Conservation (phyloP, 2,329 filamentous ascomycete genomes). For the Pseudogymnoascus sp. region DNA sequence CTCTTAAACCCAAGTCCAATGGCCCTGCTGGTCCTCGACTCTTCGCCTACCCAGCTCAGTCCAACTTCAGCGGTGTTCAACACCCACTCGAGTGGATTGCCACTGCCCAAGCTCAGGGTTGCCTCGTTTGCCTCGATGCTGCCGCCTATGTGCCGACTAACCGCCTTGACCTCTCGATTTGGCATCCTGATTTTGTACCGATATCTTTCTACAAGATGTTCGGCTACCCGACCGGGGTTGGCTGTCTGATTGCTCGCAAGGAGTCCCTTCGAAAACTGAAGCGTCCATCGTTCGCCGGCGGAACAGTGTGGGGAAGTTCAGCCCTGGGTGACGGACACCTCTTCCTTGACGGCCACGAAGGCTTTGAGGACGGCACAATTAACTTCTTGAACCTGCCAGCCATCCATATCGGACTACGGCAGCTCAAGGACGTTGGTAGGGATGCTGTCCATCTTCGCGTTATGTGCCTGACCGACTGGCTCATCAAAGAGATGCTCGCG, state of each 20-base stretch:
- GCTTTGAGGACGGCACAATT: conserved; percentile 35
- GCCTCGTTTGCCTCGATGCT: conserved; percentile 34
- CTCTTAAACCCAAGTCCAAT: conserved; percentile 17
- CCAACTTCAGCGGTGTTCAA: conserved; percentile 37
- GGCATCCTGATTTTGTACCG: conserved; percentile 33
- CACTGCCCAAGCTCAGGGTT: conserved; percentile 31
- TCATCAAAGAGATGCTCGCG: conserved; percentile 25
- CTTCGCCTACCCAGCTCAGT: conserved; percentile 39
- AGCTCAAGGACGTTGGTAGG: conserved; percentile 27
- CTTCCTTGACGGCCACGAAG: conserved; percentile 24
- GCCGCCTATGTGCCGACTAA: conserved; percentile 34
- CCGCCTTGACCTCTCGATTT: conserved; percentile 27
- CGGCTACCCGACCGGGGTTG: conserved; percentile 35
- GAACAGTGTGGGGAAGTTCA: conserved; percentile 30
- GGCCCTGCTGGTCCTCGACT: conserved; percentile 23
- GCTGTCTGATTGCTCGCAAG: conserved; percentile 31
- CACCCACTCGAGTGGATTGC: conserved; percentile 33
- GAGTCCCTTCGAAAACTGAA: conserved; percentile 26
- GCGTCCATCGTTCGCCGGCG: conserved; percentile 35
- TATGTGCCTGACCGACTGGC: conserved; percentile 31
- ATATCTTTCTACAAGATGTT: conserved; percentile 37
- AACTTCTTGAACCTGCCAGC: conserved; percentile 35
- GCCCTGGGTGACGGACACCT: conserved; percentile 28
- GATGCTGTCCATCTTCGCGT: conserved; percentile 26
- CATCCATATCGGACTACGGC: conserved; percentile 31